Evolutionary conservation across 176 grass and related monocot genomes (phyloP).

Genomic region (Rhipidocladum racemiflorum): DNA sequence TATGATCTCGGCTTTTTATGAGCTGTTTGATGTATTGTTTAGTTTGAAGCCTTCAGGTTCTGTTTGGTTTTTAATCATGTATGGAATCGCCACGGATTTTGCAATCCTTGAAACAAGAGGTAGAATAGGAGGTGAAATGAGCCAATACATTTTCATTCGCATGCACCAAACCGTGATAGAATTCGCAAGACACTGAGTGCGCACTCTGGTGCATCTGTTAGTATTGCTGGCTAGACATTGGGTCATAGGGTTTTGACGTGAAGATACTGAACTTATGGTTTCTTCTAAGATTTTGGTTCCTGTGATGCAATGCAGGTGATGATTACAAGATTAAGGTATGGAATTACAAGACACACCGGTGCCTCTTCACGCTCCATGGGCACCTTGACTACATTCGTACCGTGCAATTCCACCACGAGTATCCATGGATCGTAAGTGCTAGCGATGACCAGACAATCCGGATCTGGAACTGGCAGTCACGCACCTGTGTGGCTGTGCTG

Average conservation of each 20-base stretch:
- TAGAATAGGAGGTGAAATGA: conserved; percentile 2
- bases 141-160: neutral
- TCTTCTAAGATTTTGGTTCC: conserved; percentile 3
- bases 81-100: neutral
- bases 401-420: conserved; percentile 90
- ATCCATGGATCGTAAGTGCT: conserved; percentile 74
- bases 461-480: conserved; percentile 83
- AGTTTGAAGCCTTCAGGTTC: neutral
- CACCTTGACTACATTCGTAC: conserved; percentile 98
- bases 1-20: neutral
- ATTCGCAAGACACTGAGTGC: neutral
- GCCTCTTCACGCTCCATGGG: conserved; percentile 92
- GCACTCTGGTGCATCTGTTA: neutral
- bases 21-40: conserved; percentile 12
- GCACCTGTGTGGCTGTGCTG: conserved; percentile 68
- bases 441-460: conserved; percentile 86
- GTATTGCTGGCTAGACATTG: neutral
- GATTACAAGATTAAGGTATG: conserved; percentile 99
- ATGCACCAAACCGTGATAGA: neutral
- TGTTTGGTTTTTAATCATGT: neutral
- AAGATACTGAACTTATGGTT: neutral
- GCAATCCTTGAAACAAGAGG: neutral
- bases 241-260: neutral
- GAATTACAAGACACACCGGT: conserved; percentile 99
- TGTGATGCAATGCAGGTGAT: conserved; percentile 61